phyloP scores from a whole-genome alignment of 1,139 yeast genomes.

The Protomyces macrosporus region DNA sequence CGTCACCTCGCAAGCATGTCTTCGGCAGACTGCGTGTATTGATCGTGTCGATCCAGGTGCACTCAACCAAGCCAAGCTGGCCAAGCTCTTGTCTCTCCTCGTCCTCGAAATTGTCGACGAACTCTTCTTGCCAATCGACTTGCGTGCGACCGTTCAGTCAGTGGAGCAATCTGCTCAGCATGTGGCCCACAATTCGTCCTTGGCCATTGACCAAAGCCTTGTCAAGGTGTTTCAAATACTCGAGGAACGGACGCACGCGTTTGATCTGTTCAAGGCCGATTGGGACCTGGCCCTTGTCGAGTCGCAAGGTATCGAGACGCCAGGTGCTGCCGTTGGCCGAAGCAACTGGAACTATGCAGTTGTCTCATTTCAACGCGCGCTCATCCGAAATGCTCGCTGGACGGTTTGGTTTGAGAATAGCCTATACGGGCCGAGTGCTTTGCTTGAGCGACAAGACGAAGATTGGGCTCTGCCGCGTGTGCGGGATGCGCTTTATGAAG shows the following conservation, averaged over 20 bases:
- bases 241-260: conserved; percentile 35
- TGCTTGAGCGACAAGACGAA: conserved; percentile 47
- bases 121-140: conserved; percentile 70
- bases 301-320: conserved; percentile 46
- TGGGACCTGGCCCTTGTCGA: conserved; percentile 50
- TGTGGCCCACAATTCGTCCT: conserved; percentile 44
- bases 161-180: conserved; percentile 49
- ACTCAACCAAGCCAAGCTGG: conserved; percentile 53
- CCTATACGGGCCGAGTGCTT: conserved; percentile 62
- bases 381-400: conserved; percentile 49
- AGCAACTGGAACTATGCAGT: conserved; percentile 75
- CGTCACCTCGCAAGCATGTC: neutral
- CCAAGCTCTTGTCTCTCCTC: conserved; percentile 53
- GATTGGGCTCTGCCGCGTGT: conserved; percentile 54
- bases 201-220: conserved; percentile 33
- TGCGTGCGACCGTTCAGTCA: conserved; percentile 47
- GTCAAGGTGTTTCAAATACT: conserved; percentile 34
- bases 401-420: conserved; percentile 64
- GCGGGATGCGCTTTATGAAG: conserved; percentile 55
- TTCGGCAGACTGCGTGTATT: conserved; percentile 19
- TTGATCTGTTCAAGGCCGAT: conserved; percentile 47
- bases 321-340: conserved; percentile 62
- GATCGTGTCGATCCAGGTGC: conserved; percentile 38
- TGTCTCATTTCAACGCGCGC: conserved; percentile 51
- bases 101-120: conserved; percentile 58